Evolutionary conservation across 176 grass and related monocot species (phyloP), one percentile per base, ranked within the genome.

Genomic region (barley (Hordeum vulgare)): DNA sequence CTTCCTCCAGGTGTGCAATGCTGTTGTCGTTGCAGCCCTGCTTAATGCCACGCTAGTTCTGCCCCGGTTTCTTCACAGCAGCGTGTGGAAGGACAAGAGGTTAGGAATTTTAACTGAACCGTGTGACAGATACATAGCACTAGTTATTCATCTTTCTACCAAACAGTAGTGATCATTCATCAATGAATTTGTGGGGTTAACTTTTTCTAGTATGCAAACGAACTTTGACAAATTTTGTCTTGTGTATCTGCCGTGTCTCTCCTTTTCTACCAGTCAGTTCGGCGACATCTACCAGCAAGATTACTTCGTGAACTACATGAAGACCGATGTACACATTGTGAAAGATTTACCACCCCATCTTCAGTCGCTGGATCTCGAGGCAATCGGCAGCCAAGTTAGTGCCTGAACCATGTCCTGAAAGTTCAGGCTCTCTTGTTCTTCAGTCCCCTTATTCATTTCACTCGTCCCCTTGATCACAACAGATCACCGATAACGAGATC

Each of bases 251-350:
- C 31, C 28, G 4, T 23, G 6, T 7, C 70, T 88, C 71, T 59
- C 49, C 15, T 33, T 62, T 76, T 81, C 63, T 74, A 79, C 75
- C 90, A 98, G 96, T 59, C 93, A 95, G 87, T 95, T 98, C 51
- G 90, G 93, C 76, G 96, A 95, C 80, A 98, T 98, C 67, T 98
- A 98, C 75, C 91, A 95, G 59, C 89, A 98, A 77, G 91, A 95
- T 28, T 95, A 93, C 87, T 98, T 98, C 40, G 12, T 98, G 36
- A 88, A 90, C 54, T 95, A 93, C 87, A 90, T 98, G 69, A 98
- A 90, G 83, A 70, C 79, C 24, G 96, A 98, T 12, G 93, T 98
- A 61, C 75, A 69, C 33, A 92, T 98, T 44, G 85, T 95, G 64
- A 95, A 95, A 85, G 87, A 98, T 68, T 78, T 98, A 10, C 96